Percentiles rank a stretch among this genome's conserved stretches.
Conservation (phyloP, 2,329 filamentous ascomycete species). For the Aspergillus intermedius region DNA sequence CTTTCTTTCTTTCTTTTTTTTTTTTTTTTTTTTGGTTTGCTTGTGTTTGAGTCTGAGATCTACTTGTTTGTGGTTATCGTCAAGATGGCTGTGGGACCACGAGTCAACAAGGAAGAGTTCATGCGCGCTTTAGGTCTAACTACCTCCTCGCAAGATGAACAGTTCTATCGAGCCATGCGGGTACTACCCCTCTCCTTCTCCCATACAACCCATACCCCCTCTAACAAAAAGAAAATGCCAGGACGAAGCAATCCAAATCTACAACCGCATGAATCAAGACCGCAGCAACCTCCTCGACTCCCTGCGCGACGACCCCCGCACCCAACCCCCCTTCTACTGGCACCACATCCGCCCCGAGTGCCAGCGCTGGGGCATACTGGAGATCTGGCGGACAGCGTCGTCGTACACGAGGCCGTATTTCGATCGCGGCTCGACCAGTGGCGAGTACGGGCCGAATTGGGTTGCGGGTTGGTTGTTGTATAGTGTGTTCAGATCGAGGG, state of each 20-base stretch:
- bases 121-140: constrained; percentile 39
- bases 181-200: constrained; percentile 19
- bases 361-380: constrained; percentile 36
- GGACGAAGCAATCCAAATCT: constrained; percentile 41
- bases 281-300: constrained; percentile 36
- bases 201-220: background rate
- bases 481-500: constrained; percentile 42
- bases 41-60: background rate
- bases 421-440: constrained; percentile 34
- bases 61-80: background rate
- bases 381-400: constrained; percentile 37
- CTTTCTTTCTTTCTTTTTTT: too few species aligned
- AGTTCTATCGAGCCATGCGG: constrained; percentile 40
- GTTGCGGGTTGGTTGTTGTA: constrained; percentile 43
- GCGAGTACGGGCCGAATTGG: constrained; percentile 43
- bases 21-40: background rate
- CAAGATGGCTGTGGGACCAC: constrained; percentile 36
- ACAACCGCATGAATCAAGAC: constrained; percentile 37
- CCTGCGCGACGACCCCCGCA: constrained; percentile 30
- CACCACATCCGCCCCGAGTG: constrained; percentile 40
- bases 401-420: constrained; percentile 35
- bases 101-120: constrained; percentile 42
- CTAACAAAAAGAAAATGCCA: constrained; percentile 10
- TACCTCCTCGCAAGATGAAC: constrained; percentile 38
- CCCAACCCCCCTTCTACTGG: constrained; percentile 41